Conservation (phyloP, 169 alveolate genomes). For the Eimeria falciformis region DNA sequence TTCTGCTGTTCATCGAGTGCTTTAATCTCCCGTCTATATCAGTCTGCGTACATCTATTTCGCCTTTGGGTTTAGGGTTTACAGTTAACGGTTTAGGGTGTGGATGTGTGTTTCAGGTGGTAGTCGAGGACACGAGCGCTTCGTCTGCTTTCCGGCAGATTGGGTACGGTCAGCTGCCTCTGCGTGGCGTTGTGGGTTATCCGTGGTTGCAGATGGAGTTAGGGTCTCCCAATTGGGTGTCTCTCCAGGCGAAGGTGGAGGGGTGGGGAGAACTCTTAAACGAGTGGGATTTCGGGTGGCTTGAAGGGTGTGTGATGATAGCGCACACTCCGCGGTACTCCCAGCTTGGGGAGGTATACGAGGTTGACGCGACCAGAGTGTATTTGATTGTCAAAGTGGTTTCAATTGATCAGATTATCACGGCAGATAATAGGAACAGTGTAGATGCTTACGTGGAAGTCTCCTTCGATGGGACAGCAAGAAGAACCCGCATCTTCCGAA, state of each 20-base stretch:
- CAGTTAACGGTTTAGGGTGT: too few species aligned
- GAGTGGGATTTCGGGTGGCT: slow-evolving; percentile 66
- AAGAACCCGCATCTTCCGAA: slow-evolving; percentile 33
- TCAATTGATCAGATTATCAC: slow-evolving; percentile 69
- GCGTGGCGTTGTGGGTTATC: slow-evolving; percentile 72
- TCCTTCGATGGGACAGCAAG: slow-evolving; percentile 76
- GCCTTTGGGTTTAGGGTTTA: too few species aligned
- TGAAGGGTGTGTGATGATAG: slow-evolving; percentile 64
- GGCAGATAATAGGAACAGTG: slow-evolving; percentile 64
- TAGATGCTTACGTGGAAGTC: slow-evolving; percentile 69
- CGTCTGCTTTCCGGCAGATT: slow-evolving; percentile 39
- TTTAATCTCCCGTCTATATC: too few species aligned
- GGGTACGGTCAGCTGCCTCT: slow-evolving; percentile 65
- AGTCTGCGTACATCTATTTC: too few species aligned
- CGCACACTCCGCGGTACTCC: slow-evolving; percentile 74
- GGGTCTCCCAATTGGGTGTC: slow-evolving; percentile 63
- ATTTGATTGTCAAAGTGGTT: slow-evolving; percentile 36
- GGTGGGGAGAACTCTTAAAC: slow-evolving; percentile 44
- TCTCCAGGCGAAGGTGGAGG: slow-evolving; percentile 68
- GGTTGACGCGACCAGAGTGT: slow-evolving; percentile 5
- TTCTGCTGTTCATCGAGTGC: too few species aligned
- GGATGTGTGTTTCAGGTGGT: slow-evolving; percentile 39
- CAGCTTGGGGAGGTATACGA: slow-evolving; percentile 75
- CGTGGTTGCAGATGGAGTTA: slow-evolving; percentile 55
- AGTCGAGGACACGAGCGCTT: slow-evolving; percentile 67